Base-by-base conservation (phyloP, 2,329 filamentous ascomycete genomes). In the Ophiocordyceps camponoti-leonardi region DNA sequence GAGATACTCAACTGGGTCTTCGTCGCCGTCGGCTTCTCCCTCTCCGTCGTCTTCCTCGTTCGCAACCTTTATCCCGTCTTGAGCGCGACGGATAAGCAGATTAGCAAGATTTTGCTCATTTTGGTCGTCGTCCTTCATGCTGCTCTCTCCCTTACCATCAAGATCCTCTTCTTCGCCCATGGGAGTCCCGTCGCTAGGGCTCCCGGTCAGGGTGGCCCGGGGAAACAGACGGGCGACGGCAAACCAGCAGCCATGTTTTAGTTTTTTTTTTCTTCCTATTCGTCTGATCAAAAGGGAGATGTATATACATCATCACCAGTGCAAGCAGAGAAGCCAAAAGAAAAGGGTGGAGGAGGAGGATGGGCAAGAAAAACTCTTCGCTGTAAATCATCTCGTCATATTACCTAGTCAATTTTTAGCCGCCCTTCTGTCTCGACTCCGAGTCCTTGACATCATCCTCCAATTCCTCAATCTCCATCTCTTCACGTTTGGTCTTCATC, bases 121-220 rank as follows among this genome's bases (percentile, higher is more conserved):
- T 68, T 90, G 20, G 88, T 98, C 23, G 74, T 96, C 28, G 73
- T 76, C 28, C 69, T 96, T 50, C 92, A 98, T 66, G 81, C 87
- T 26, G 92, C 83, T n/a, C 71, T 98, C 52, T 78, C 90, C 1
- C 77, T 96, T 55, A 85, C 90, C 5, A 96, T 98, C 65, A 96
- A 96, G 73, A 81, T 95, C 48, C 67, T 96, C 26, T 96, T 96
- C 73, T 98, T 98, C 65, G 88, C 87, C 53, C 79, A 85, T 53
- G 79, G 74, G 43, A 86, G 82, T 62, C 44, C 62, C 6, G 61
- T 62, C 11, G 58, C 61, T 18, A 58, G 55, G 70, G 70, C 67
- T 51, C 60, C 61, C 12, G 50, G 51, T 6, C 52, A 58, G 16
- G 55, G 48, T 8, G 49, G 48, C 14, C 46, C 47, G 8, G 55